phyloP scores from a whole-genome alignment of 1,284 basidiomycete genomes.

The Malassezia arunalokei region DNA sequence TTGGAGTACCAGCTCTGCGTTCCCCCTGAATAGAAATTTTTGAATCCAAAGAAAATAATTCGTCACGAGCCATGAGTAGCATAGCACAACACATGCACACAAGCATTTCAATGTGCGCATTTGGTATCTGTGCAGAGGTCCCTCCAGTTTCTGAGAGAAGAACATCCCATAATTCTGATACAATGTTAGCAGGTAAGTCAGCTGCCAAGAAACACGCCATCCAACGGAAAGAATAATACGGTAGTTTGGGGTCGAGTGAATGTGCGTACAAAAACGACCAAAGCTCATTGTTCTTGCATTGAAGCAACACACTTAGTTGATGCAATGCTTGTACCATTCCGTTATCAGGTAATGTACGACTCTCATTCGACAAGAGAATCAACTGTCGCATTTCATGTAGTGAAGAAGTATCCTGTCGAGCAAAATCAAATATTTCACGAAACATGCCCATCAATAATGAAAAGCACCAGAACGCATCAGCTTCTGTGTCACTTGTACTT shows the following conservation, averaged over 20 bases:
- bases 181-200: slow-evolving; percentile 30
- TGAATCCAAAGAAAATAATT: neutral
- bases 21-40: neutral
- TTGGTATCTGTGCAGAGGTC: neutral
- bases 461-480: slow-evolving; percentile 46
- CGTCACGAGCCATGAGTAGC: slow-evolving; percentile 21
- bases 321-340: slow-evolving; percentile 20
- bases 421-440: slow-evolving; percentile 42
- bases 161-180: slow-evolving; percentile 39
- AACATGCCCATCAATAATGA: slow-evolving; percentile 35
- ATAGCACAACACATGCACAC: slow-evolving; percentile 41
- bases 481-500: slow-evolving; percentile 23
- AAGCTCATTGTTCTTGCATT: slow-evolving; percentile 27
- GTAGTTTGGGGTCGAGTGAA: slow-evolving; percentile 32
- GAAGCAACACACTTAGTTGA: slow-evolving; percentile 27
- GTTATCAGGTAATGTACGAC: slow-evolving; percentile 19
- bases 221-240: slow-evolving; percentile 44
- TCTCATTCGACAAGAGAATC: neutral
- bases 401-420: slow-evolving; percentile 14
- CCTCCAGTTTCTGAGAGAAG: slow-evolving; percentile 29
- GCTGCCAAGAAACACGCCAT: slow-evolving; percentile 37
- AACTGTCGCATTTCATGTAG: neutral
- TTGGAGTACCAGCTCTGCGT: neutral
- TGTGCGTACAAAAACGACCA: slow-evolving; percentile 22
- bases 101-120: slow-evolving; percentile 10